A percentile compares a stretch with the other conserved stretches of the same genome.
Conservation (phyloP, 2,329 filamentous ascomycete species). For the Zymoseptoria crescenta region DNA sequence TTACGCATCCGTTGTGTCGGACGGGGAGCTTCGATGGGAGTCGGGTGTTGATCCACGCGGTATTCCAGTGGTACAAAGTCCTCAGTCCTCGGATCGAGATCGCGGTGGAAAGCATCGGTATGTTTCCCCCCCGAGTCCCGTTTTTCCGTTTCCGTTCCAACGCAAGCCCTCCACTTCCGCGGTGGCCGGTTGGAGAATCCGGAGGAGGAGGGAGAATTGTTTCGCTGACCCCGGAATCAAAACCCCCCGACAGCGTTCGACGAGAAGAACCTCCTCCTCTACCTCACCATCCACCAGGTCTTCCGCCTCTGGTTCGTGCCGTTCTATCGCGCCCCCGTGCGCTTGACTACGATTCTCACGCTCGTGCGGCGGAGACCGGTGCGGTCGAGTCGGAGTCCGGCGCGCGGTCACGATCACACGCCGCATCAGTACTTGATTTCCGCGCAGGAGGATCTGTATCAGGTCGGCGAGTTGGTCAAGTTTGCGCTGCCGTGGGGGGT, state of each 20-base stretch:
- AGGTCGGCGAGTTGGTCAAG: constrained; percentile 65
- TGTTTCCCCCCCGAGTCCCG: too few species aligned
- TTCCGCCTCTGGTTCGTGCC: constrained; percentile 74
- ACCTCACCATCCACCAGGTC: constrained; percentile 63
- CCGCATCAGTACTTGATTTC: constrained; percentile 58
- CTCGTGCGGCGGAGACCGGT: constrained; percentile 10
- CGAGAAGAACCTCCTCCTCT: constrained; percentile 56
- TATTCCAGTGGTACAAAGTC: constrained; percentile 81
- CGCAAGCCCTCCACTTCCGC: too few species aligned
- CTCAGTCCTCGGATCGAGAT: constrained; percentile 67
- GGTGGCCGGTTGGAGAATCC: too few species aligned
- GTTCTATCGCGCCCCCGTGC: constrained; percentile 53
- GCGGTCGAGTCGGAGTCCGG: constrained; percentile 3
- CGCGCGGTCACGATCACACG: not conserved
- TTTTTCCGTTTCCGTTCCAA: too few species aligned
- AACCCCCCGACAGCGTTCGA: constrained; percentile 50
- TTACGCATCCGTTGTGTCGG: constrained; percentile 70
- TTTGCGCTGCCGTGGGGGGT: constrained; percentile 57
- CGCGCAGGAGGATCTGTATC: constrained; percentile 75
- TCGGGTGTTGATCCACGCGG: constrained; percentile 56
- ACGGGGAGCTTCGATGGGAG: constrained; percentile 56
- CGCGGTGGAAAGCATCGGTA: constrained; percentile 54
- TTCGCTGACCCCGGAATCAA: not conserved
- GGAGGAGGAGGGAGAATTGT: too few species aligned
- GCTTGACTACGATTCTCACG: constrained; percentile 28